Base-by-base conservation (phyloP, 805 yeast genomes). In the Maudiozyma saulgeensis region DNA sequence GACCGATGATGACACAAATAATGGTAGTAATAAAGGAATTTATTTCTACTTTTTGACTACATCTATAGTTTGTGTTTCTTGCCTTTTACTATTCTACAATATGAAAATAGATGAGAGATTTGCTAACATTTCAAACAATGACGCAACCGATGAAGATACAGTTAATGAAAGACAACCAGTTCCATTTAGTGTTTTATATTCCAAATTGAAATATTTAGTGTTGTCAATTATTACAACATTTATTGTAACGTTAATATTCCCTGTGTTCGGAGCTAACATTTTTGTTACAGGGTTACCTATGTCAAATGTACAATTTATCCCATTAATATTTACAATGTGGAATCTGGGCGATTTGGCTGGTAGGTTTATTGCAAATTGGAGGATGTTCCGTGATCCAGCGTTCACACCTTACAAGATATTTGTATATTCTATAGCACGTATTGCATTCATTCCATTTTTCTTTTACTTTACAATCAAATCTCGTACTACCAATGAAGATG, bases 291-390 rank as follows among this genome's bases (percentile, higher is more conserved):
- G 56, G 1, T 43, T 65, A 6, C 65, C 67, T 2, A 46, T 65
- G 35, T 57, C 50, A 8, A 57, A 68, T 45, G 55, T 65, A 0
- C 70, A 81, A 35, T 82, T 77, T 60, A 77, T 87, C 16, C 97
- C 98, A 2, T 64, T 88, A 46, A 81, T 87, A 2, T 88, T 84
- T 62, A 69, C 90, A 21, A 64, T 85, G 15, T 91, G 99, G 99
- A 91, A 91, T 65, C 49, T 79, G 13, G 98, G 98, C 18, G 99
- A 91, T 63, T 71, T 93, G 26, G 65, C 72, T 2, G 97, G 97
- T 1, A 73, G 99, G 44, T 63, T 87, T 4, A 52, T 35, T 81
- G 96, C 73, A 80, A 86, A 2, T 37, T 44, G 59, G 51, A 56
- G 61, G 23, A 45, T 53, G 38, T 63, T 64, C 51, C 54, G 58